Conservation (phyloP, 768 basidiomycete species). For the Chalciporus piperatus region DNA sequence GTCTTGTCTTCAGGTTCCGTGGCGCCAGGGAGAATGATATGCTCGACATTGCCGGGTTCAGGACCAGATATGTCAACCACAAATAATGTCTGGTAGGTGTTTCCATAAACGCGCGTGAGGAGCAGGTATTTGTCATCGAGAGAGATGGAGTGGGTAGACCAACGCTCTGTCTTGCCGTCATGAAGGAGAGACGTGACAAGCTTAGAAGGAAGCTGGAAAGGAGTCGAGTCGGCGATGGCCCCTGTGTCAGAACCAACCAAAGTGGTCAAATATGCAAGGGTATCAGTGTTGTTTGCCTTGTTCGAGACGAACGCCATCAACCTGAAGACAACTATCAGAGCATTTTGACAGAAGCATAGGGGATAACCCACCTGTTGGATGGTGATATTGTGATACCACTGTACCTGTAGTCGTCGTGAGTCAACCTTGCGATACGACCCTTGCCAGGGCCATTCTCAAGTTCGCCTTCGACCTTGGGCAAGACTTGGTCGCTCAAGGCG, state of each 20-base stretch:
- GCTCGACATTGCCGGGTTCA: conserved; percentile 22
- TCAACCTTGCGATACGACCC: conserved; percentile 42
- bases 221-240: conserved; percentile 24
- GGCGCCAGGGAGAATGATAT: conserved; percentile 34
- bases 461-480: conserved; percentile 38
- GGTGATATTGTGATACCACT: conserved; percentile 27
- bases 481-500: conserved; percentile 14
- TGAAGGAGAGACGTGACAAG: conserved; percentile 33
- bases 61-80: conserved; percentile 34
- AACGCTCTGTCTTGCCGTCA: conserved; percentile 32
- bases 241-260: conserved; percentile 32
- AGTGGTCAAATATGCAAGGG: conserved; percentile 35
- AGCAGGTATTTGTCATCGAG: conserved; percentile 38
- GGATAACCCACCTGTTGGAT: conserved; percentile 33
- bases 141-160: conserved; percentile 34
- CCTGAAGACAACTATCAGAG: conserved; percentile 18
- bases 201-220: conserved; percentile 33
- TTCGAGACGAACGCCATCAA: conserved; percentile 40
- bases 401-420: conserved; percentile 38
- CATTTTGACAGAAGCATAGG: not conserved
- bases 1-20: conserved; percentile 32
- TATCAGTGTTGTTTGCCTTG: conserved; percentile 39
- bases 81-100: conserved; percentile 30
- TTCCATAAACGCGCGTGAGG: conserved; percentile 28
- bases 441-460: conserved; percentile 38